Percentiles rank a stretch among this genome's conserved stretches.
Conservation (phyloP, 257 asterid species). For the Solanum bulbocastanum region DNA sequence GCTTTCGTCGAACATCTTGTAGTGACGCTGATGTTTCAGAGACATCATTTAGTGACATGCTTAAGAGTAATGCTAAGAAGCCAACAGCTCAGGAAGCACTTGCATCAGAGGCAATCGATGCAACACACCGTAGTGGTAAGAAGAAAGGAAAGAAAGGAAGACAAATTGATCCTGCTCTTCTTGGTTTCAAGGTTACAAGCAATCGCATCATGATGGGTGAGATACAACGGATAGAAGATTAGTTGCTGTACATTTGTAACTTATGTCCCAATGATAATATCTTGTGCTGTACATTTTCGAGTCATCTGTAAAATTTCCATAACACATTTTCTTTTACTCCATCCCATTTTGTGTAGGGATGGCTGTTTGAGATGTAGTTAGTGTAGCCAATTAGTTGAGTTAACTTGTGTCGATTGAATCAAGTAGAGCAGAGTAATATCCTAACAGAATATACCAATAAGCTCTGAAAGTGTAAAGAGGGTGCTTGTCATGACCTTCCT, state of each 20-base stretch:
- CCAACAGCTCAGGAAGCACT: constrained; percentile 43
- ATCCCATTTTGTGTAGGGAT: neutral
- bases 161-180: constrained; percentile 95
- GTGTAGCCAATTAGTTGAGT: neutral
- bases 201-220: constrained; percentile 99
- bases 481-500: neutral
- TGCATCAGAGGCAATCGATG: constrained; percentile 29
- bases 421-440: neutral
- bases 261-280: neutral
- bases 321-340: neutral
- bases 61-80: constrained; percentile 67
- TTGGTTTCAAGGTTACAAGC: constrained; percentile 97
- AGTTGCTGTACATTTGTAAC: constrained; percentile 1
- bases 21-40: constrained; percentile 72
- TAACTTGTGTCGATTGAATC: neutral
- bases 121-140: constrained; percentile 42
- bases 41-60: constrained; percentile 95
- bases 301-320: neutral
- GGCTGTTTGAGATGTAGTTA: neutral
- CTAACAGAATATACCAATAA: neutral
- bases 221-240: constrained; percentile 85
- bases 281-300: neutral
- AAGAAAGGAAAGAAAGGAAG: constrained; percentile 98
- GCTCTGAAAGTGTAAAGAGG: neutral
- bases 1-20: constrained; percentile 59